Base-by-base conservation (phyloP, 2,329 filamentous ascomycete species). In the Raffaelea arxii region DNA sequence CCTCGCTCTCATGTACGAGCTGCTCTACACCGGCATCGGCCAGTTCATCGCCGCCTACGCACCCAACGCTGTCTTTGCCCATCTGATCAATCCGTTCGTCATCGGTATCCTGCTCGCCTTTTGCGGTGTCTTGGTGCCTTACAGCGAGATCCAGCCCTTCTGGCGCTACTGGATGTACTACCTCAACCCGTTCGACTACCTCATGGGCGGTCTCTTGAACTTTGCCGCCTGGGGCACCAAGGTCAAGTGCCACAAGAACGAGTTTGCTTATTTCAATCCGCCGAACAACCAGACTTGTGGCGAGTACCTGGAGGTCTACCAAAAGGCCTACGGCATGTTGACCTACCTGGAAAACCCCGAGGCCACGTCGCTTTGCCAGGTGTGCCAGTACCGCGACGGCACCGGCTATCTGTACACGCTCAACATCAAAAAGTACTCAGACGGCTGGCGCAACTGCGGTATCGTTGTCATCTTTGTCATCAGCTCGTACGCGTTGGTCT, bases 61-160 rank as follows among this genome's bases (percentile, higher is more conserved):
- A 0, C 78, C 77, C 0, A 80, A 78, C 50, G 75, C 71, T 24
- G 70, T 78, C 5, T 79, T 80, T 35, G 77, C 78, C 0, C 65
- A 73, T 0, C 65, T 80, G 3, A 69, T 72, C 51, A 80, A 79
- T 51, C 76, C 76, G 0, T 56, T 80, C 1, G 44, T 79, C 16
- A 63, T 80, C 46, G 69, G 71, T 56, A 60, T 78, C 32, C 66
- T 87, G 3, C 71, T 86, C 9, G 75, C 74, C 2, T 89, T 90
- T 66, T 88, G 83, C 55, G 84, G 84, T 52, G 82, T 88, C 2
- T 68, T 87, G 4, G 83, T 88, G 0, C 82, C 83, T 0, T 86
- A 82, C 51, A 56, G 56, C 0, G 71, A 73, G 21, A 70, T 89
- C 19, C 74, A 78, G 7, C 54, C 61, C 1, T 88, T 88, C 62